A percentile compares a stretch with the other conserved stretches of the same genome.
Conservation (phyloP, 139 green algal species). For the Prasinococcaceae sp. region DNA sequence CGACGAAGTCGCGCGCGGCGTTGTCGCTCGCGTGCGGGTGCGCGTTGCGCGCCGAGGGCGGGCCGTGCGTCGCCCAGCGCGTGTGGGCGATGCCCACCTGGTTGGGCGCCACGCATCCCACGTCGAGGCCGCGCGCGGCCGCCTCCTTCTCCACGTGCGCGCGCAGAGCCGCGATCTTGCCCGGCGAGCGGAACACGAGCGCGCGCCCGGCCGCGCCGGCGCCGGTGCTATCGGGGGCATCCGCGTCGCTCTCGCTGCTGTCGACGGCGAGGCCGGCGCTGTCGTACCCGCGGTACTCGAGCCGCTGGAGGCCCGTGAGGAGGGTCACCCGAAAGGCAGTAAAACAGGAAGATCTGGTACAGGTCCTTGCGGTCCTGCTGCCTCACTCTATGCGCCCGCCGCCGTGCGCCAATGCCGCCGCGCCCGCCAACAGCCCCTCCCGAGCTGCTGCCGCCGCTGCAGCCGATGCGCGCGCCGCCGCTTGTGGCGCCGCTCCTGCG, state of each 20-base stretch:
- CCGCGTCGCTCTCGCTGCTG: not conserved
- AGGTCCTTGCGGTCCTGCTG: no score
- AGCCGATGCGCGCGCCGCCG: no score
- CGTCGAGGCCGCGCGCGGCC: not conserved
- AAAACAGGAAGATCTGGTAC: no score
- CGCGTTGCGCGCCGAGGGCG: conserved; percentile 63
- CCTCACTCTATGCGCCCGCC: no score
- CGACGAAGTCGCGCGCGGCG: conserved; percentile 66
- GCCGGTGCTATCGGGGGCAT: conserved; percentile 12
- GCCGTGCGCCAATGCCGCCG: no score
- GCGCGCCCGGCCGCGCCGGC: conserved; percentile 2
- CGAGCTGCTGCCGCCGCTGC: no score
- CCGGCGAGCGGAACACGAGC: conserved; percentile 1
- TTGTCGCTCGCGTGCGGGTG: conserved; percentile 71
- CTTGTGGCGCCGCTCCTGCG: no score
- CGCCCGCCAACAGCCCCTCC: no score
- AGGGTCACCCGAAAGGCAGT: no score
- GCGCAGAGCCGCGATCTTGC: conserved; percentile 2
- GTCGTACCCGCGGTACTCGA: conserved; percentile 98
- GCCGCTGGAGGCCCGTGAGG: conserved; percentile 59
- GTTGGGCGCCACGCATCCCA: conserved; percentile 4
- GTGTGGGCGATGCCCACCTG: conserved; percentile 81
- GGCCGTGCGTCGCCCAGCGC: conserved; percentile 92
- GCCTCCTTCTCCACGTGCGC: not conserved
- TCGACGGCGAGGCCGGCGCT: conserved; percentile 83